phyloP scores from a whole-genome alignment of 257 asterid genomes.

The Plantago elongata region DNA sequence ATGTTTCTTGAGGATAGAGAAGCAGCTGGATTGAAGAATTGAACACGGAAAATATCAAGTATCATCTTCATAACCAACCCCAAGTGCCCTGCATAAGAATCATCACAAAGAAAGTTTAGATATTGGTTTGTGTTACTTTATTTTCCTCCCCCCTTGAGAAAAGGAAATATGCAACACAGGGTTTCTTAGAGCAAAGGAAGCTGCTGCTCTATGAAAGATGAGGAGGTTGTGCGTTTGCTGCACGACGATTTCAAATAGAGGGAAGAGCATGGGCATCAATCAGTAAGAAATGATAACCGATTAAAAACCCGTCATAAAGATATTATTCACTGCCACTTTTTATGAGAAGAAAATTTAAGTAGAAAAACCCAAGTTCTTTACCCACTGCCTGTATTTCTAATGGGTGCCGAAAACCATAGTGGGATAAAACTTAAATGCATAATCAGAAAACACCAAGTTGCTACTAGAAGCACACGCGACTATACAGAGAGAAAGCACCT shows the following conservation, averaged over 20 bases:
- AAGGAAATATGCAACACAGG: no score
- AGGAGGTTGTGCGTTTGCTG: no score
- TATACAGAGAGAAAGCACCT: no score
- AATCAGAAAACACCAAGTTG: not conserved
- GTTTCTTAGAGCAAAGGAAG: no score
- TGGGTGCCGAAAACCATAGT: not conserved
- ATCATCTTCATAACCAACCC: slow-evolving; percentile 23
- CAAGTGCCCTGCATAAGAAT: slow-evolving; percentile 22
- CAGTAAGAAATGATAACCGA: no score
- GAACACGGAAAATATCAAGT: slow-evolving; percentile 11
- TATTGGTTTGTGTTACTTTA: not conserved
- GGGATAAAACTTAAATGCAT: not conserved
- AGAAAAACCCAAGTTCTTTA: not conserved
- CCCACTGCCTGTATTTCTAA: not conserved
- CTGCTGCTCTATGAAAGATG: no score
- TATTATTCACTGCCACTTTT: no score
- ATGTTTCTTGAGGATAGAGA: slow-evolving; percentile 21
- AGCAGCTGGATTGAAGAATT: slow-evolving; percentile 22
- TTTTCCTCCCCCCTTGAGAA: no score
- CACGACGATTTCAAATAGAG: no score
- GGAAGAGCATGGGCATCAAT: no score
- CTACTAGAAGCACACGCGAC: not conserved
- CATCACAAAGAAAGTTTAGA: not conserved
- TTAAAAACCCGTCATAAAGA: no score
- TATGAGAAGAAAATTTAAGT: not conserved